These are phyloP conservation scores for Plasmodium billcollinsi DNA, from an alignment of 169 alveolate species.

Conservation along the genomic window DNA sequence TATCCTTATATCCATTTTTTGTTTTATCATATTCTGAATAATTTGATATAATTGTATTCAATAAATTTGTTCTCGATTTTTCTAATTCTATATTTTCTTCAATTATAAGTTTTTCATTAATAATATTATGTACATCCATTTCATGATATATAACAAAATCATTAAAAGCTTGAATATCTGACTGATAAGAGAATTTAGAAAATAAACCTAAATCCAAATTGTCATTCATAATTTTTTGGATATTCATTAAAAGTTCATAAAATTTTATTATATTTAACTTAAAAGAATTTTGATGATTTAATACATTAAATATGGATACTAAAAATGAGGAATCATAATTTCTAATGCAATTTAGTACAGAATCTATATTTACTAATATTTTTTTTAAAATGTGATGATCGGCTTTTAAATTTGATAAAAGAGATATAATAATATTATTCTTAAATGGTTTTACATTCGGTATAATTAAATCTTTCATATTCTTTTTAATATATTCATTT, in stretches of 20 bases:
- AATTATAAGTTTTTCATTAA: slow-evolving; percentile 21
- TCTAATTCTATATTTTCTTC: slow-evolving; percentile 33
- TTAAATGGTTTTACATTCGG: slow-evolving; percentile 72
- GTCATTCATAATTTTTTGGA: slow-evolving; percentile 24
- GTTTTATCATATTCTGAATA: slow-evolving; percentile 18
- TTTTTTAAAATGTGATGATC: slow-evolving; percentile 56
- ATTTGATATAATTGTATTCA: slow-evolving; percentile 7
- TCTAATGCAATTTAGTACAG: slow-evolving; percentile 50
- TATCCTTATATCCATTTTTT: slow-evolving; percentile 14
- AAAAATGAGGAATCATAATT: slow-evolving; percentile 44
- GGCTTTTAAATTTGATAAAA: slow-evolving; percentile 74
- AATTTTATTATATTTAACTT: slow-evolving; percentile 61
- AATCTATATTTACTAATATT: slow-evolving; percentile 30
- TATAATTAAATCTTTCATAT: slow-evolving; percentile 30
- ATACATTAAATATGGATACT: slow-evolving; percentile 50
- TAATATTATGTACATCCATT: slow-evolving; percentile 16
- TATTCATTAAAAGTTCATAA: slow-evolving; percentile 44
- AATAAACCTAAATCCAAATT: slow-evolving; percentile 14
- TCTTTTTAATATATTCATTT: slow-evolving; percentile 47
- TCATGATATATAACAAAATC: slow-evolving; percentile 71
- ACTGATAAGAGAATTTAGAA: slow-evolving; percentile 18
- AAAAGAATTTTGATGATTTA: slow-evolving; percentile 73
- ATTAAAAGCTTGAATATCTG: slow-evolving; percentile 24
- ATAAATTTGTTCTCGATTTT: slow-evolving; percentile 9
- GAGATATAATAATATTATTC: slow-evolving; percentile 56